Evolutionary conservation across 805 yeast species (phyloP).

Genomic region (Pichia thaimueangensis): DNA sequence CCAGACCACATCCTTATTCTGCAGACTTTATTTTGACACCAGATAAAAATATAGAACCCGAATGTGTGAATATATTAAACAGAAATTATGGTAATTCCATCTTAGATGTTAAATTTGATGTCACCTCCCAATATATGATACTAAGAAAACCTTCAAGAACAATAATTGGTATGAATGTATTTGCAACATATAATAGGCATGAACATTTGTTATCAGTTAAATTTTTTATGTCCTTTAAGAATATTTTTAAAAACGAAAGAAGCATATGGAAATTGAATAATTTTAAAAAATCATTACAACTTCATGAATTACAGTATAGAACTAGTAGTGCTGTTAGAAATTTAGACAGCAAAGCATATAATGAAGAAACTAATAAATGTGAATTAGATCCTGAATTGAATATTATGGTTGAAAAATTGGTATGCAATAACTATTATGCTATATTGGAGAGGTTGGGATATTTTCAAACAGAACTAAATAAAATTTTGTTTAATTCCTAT

Average conservation of each 20-base stretch:
- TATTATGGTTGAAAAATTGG: constrained; percentile 1
- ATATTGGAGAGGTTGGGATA: constrained; percentile 13
- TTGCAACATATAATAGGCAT: neutral
- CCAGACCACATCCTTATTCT: too few species aligned
- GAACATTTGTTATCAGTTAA: neutral
- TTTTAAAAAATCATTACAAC: neutral
- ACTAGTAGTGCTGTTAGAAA: neutral
- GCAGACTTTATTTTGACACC: too few species aligned
- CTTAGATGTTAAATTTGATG: neutral
- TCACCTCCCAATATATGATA: neutral
- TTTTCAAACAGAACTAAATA: constrained; percentile 13
- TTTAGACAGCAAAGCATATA: too few species aligned
- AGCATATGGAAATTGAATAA: constrained; percentile 6
- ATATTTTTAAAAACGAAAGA: constrained; percentile 1
- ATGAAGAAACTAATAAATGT: too few species aligned
- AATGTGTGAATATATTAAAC: too few species aligned
- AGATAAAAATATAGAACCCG: too few species aligned
- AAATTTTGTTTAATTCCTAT: constrained; percentile 8
- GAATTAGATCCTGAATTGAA: neutral
- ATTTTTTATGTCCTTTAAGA: constrained; percentile 2
- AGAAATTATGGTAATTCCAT: too few species aligned
- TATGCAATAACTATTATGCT: constrained; percentile 11
- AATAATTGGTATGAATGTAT: neutral
- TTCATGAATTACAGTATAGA: neutral
- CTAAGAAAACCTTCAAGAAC: constrained; percentile 11